phyloP scores from a whole-genome alignment of 768 basidiomycete species.

The Vararia minispora region DNA sequence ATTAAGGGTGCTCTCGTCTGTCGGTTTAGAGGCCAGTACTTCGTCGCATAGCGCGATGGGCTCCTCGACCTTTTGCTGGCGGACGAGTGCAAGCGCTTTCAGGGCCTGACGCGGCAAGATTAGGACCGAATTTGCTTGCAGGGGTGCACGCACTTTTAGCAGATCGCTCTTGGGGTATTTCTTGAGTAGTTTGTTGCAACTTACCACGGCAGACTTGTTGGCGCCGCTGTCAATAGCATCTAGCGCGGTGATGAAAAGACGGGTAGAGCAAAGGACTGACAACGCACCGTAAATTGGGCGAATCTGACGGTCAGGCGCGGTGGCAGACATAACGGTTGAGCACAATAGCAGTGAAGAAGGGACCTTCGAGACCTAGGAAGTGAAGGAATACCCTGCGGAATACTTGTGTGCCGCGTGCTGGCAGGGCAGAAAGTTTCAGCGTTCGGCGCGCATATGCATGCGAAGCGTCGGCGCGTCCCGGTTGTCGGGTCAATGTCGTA shows the following conservation, averaged over 20 bases:
- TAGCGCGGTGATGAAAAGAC: constrained; percentile 23
- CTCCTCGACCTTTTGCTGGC: constrained; percentile 80
- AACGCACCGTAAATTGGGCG: constrained; percentile 72
- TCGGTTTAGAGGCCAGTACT: constrained; percentile 60
- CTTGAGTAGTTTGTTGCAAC: constrained; percentile 81
- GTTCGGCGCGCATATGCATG: too few species aligned
- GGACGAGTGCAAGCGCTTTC: constrained; percentile 76
- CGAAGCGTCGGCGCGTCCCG: too few species aligned
- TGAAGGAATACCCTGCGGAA: background rate
- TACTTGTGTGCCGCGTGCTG: too few species aligned
- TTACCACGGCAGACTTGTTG: constrained; percentile 76
- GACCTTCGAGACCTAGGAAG: constrained; percentile 1
- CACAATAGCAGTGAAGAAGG: background rate
- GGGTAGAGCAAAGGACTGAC: background rate
- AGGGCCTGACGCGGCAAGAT: constrained; percentile 42
- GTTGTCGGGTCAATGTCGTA: too few species aligned
- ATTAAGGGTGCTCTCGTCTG: constrained; percentile 61
- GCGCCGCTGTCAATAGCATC: constrained; percentile 82
- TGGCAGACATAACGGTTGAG: constrained; percentile 31
- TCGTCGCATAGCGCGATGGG: constrained; percentile 71
- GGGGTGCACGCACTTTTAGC: constrained; percentile 40
- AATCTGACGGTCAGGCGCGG: constrained; percentile 70
- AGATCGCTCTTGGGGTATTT: constrained; percentile 69
- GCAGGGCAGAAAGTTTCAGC: too few species aligned
- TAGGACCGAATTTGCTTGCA: background rate